Evolutionary conservation across 208 protist genomes (phyloP), one percentile per base, ranked within the genome.

Genomic region (Trypanosoma caninum): DNA sequence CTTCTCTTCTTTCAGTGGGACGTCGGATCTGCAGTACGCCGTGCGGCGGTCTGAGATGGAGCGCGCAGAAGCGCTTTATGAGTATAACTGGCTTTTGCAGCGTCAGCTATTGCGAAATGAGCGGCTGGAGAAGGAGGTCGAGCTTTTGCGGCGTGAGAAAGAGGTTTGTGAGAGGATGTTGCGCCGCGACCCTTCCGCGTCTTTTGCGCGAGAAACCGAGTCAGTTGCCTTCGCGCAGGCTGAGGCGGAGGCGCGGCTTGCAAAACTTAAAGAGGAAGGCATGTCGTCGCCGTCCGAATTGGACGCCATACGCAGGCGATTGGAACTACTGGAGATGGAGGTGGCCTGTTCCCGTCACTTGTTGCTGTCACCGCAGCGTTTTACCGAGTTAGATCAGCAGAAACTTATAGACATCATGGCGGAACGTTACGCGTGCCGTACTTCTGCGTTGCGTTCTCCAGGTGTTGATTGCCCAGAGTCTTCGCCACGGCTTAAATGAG

Each of bases 301-400:
- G 51, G 74, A 84, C 54, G 71, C 78, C 16, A 42, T 84, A 25
- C 72, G 70, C 56, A 84, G 80, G 58, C 53, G 69, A 30, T 71
- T 84, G 53, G 73, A 84, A 42, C 59, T 84, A 55, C 65, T 84
- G 6, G 61, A 50, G 3, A 75, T 84, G 73, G 78, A 84, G 53
- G 64, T 75, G 56, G 62, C 60, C 13, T 74, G 78, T 5, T 20
- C 35, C 22, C 54, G 54, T 22, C 38, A 59, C 13, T 37, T 59
- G 22, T 35, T 40, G 16, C 54, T 23, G 2, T 0, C 40, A 27
- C 5, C 34, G 22, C 16, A 45, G n/a, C 6, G 18, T 14, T 58
- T 23, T 1, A 45, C 11, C 0, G 34, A 9, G n/a, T 18, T 8
- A 2, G 27, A 2, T 28, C 20, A 10, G 8, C 41, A 20, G 16